phyloP scores from a whole-genome alignment of 2,329 filamentous ascomycete genomes.

The Teratosphaeria epicoccoides region DNA sequence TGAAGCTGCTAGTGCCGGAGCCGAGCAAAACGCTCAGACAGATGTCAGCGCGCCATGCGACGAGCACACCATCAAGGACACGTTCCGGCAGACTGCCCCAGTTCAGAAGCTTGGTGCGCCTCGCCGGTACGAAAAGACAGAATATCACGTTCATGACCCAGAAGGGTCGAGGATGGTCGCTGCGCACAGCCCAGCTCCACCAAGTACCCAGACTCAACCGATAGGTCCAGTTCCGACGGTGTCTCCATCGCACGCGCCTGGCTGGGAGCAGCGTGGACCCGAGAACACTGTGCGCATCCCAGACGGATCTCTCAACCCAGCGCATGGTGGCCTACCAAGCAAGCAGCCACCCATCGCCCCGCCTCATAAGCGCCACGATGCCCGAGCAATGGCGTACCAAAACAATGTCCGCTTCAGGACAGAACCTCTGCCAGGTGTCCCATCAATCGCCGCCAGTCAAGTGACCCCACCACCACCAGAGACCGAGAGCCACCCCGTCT shows the following conservation, averaged over 20 bases:
- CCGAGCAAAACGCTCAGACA: constrained; percentile 9
- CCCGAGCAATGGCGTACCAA: constrained; percentile 11
- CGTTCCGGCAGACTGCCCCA: constrained; percentile 26
- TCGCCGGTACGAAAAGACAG: constrained; percentile 17
- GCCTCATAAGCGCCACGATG: constrained; percentile 11
- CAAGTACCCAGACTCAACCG: constrained; percentile 25
- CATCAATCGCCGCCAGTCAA: constrained; percentile 11
- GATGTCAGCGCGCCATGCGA: constrained; percentile 3
- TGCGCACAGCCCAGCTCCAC: constrained; percentile 20
- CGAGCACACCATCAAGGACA: constrained; percentile 22
- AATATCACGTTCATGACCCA: constrained; percentile 22
- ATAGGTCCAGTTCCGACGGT: constrained; percentile 17
- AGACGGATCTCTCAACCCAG: constrained; percentile 20
- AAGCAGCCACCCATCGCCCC: constrained; percentile 21
- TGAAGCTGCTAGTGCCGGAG: constrained; percentile 11
- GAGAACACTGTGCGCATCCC: constrained; percentile 26
- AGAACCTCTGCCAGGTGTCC: constrained; percentile 14
- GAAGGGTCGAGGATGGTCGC: constrained; percentile 17
- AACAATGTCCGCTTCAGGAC: constrained; percentile 12
- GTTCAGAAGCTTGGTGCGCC: constrained; percentile 18
- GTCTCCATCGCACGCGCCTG: constrained; percentile 13
- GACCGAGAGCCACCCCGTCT: constrained; percentile 61
- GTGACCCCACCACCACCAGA: constrained; percentile 55
- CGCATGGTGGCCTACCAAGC: constrained; percentile 15
- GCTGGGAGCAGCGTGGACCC: constrained; percentile 5